Evolutionary conservation across 2,329 filamentous ascomycete genomes (phyloP).

Genomic region (Ophiostoma montium): DNA sequence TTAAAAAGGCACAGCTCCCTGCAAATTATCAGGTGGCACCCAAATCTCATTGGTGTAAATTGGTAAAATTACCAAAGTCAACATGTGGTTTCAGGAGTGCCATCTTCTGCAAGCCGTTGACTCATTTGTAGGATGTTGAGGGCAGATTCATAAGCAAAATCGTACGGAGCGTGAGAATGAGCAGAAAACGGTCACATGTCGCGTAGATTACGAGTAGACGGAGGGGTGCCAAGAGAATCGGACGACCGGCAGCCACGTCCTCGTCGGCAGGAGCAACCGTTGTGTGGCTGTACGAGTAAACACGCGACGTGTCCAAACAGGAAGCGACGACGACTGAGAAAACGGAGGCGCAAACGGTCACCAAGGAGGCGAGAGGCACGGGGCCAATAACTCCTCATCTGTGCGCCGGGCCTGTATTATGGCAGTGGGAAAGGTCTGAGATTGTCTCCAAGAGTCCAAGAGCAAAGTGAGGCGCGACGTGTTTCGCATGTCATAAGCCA

Average conservation of each 20-base stretch:
- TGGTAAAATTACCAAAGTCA: conserved; percentile 8
- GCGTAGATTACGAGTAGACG: background rate
- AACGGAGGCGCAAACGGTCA: conserved; percentile 6
- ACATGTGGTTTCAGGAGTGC: conserved; percentile 9
- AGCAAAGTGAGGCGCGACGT: conserved; percentile 7
- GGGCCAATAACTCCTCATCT: background rate
- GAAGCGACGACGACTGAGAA: conserved; percentile 3
- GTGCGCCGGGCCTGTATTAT: no score
- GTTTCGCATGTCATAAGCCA: conserved; percentile 10
- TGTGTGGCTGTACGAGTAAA: no score
- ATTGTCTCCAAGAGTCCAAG: background rate
- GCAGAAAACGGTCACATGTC: background rate
- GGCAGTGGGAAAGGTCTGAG: background rate
- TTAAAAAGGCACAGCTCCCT: conserved; percentile 1
- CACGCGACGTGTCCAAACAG: background rate
- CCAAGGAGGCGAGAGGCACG: background rate
- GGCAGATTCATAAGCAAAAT: no score
- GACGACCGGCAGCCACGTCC: no score
- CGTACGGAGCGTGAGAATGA: background rate
- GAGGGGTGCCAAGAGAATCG: background rate
- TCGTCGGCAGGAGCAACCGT: no score
- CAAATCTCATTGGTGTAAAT: conserved; percentile 6
- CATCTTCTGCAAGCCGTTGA: background rate
- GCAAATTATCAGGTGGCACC: conserved; percentile 8
- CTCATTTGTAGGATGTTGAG: background rate